Conservation (phyloP, 2,329 filamentous ascomycete species). For the Neopestalotiopsis rosae region DNA sequence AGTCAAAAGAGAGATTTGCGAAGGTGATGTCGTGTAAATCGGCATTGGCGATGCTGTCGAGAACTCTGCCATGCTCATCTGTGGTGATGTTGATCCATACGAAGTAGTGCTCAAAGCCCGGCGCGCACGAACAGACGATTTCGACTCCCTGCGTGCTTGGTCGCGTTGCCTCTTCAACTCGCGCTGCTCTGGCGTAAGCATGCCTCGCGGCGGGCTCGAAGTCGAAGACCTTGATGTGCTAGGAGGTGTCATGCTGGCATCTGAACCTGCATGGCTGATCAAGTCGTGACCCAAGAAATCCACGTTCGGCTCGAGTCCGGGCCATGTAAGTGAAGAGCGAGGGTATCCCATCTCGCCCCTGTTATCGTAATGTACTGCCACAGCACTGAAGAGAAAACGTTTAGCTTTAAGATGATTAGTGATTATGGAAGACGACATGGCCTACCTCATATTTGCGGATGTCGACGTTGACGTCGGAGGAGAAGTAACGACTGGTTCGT, state of each 20-base stretch:
- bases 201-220: constrained; percentile 60
- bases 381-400: constrained; percentile 48
- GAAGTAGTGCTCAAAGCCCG: constrained; percentile 53
- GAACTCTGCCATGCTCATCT: constrained; percentile 48
- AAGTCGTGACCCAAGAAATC: constrained; percentile 51
- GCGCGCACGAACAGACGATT: constrained; percentile 55
- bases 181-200: constrained; percentile 64
- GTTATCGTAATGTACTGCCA: constrained; percentile 55
- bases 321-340: constrained; percentile 57
- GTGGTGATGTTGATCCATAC: constrained; percentile 46
- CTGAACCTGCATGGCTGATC: constrained; percentile 49
- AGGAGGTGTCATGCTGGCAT: constrained; percentile 57
- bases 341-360: constrained; percentile 56
- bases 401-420: constrained; percentile 17
- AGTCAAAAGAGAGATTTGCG: constrained; percentile 56
- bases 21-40: constrained; percentile 56
- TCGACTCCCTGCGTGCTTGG: constrained; percentile 62
- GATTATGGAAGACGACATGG: constrained; percentile 17
- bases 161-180: constrained; percentile 67
- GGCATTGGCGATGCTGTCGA: constrained; percentile 49
- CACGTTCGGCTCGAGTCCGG: constrained; percentile 44
- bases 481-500: constrained; percentile 27
- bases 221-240: constrained; percentile 58
- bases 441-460: constrained; percentile 44
- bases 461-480: constrained; percentile 25